Base-by-base conservation (phyloP, 2,329 filamentous ascomycete genomes). In the Mycosphaerelloides madeirae region DNA sequence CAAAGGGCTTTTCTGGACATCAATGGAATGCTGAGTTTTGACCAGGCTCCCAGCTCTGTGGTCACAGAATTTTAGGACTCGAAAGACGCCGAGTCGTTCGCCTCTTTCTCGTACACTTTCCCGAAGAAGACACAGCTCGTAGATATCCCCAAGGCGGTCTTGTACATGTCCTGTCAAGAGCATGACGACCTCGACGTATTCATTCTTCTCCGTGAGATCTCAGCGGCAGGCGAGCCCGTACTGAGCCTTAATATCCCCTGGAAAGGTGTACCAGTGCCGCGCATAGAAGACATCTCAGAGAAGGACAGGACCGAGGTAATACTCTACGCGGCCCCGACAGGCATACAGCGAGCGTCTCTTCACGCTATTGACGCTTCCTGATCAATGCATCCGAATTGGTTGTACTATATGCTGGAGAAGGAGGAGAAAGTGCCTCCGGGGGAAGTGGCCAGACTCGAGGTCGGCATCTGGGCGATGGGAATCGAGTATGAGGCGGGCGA, bases 391-490 rank as follows among this genome's bases (percentile, higher is more conserved):
- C 44, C 48, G 3, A 36, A 55, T 4, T 53, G 49, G 13, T 48
- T 46, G 1, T 55, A 50, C 32, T 44, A 51, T 29, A 45, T 52
- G 15, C 43, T 50, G 31, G 49, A 54, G 2, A 47, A 43, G 15
- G 45, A 70, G 33, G 62, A 71, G 33, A 70, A 71, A 52, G 59
- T 74, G 1, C 42, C 54, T 2, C 64, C 62, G 0, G 72, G 71
- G 0, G 57, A 66, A 6, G 56, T 74, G 15, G 69, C 73, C 3
- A 66, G 65, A 52, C 55, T 75, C 3, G 70, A 75, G 35, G 74
- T 75, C 45, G 70, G 69, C 0, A 69, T 75, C 11, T 75, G 70
- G 71, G 64, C 67, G 0, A 67, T 69, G 60, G 71, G 71, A 0
- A 63, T 72, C 0, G 67, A 72, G 20, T 75, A 68, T 52, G 68